Conservation (phyloP, 257 asterid species). For the Leptodermis oblonga region DNA sequence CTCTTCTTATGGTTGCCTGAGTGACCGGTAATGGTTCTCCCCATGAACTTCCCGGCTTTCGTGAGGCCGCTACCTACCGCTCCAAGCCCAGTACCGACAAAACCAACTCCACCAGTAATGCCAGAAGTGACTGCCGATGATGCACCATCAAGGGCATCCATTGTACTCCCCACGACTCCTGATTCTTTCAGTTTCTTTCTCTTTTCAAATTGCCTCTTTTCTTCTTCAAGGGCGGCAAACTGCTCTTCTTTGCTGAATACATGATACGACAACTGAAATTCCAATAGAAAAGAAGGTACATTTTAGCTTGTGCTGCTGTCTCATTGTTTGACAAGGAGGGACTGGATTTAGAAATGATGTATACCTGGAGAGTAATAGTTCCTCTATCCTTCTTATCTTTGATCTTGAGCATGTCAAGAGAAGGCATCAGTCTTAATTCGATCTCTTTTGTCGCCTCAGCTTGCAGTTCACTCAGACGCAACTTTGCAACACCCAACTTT, state of each 20-base stretch:
- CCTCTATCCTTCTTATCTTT: conserved; percentile 95
- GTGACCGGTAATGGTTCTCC: conserved; percentile 69
- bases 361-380: conserved; percentile 67
- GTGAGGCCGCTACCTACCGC: conserved; percentile 78
- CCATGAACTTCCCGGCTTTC: conserved; percentile 93
- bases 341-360: background rate
- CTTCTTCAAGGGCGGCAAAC: conserved; percentile 74
- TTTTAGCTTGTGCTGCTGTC: background rate
- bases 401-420: conserved; percentile 82
- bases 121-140: conserved; percentile 70
- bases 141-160: conserved; percentile 93
- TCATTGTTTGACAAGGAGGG: background rate
- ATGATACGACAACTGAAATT: conserved; percentile 66
- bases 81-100: conserved; percentile 76
- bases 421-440: conserved; percentile 59
- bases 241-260: conserved; percentile 89
- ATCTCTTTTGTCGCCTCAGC: conserved; percentile 57
- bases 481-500: conserved; percentile 63
- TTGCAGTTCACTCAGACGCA: conserved; percentile 67
- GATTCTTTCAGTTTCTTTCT: conserved; percentile 88
- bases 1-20: conserved; percentile 54
- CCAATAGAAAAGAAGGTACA: background rate
- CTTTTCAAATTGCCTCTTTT: conserved; percentile 72
- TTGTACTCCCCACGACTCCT: conserved; percentile 89
- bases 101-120: conserved; percentile 58